A percentile compares a stretch with the other conserved stretches of the same genome.
phyloP scores from a whole-genome alignment of 2,329 filamentous ascomycete species.

The Zymoseptoria ardabiliae region DNA sequence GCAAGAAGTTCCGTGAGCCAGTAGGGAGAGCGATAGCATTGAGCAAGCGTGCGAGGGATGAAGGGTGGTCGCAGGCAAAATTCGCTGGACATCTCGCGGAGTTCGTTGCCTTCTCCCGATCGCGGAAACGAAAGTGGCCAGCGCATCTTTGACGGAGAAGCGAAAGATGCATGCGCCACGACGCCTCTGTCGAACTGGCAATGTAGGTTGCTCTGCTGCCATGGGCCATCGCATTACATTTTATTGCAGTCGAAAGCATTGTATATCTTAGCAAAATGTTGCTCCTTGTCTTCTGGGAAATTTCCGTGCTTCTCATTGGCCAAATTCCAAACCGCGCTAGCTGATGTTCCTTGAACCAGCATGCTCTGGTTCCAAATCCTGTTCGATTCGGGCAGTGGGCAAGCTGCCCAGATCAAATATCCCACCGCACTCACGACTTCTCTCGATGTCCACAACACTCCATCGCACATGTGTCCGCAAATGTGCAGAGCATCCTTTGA shows the following conservation, averaged over 20 bases:
- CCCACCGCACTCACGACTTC: not conserved
- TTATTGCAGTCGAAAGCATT: no score
- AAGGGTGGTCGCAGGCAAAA: conserved; percentile 7
- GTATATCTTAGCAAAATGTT: no score
- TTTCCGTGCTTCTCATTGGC: not conserved
- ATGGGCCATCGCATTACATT: no score
- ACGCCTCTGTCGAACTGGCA: not conserved
- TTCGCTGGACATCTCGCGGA: conserved; percentile 3
- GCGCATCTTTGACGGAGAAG: not conserved
- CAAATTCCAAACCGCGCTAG: not conserved
- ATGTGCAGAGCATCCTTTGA: no score
- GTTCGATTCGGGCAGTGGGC: not conserved
- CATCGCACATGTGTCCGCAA: no score
- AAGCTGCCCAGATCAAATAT: not conserved
- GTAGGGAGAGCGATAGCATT: conserved; percentile 7
- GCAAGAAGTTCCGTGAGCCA: not conserved
- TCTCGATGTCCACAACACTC: not conserved
- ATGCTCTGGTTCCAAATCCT: not conserved
- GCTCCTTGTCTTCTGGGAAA: not conserved
- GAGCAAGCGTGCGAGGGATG: conserved; percentile 6
- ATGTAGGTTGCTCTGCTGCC: no score
- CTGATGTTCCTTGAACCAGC: not conserved
- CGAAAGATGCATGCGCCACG: not conserved
- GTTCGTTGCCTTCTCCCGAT: conserved; percentile 1
- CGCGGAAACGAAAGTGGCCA: not conserved